Percentiles rank a stretch among this genome's conserved stretches.
Evolutionary conservation across 140 eudicot species (phyloP).

Genomic region (Stevia rebaudiana): DNA sequence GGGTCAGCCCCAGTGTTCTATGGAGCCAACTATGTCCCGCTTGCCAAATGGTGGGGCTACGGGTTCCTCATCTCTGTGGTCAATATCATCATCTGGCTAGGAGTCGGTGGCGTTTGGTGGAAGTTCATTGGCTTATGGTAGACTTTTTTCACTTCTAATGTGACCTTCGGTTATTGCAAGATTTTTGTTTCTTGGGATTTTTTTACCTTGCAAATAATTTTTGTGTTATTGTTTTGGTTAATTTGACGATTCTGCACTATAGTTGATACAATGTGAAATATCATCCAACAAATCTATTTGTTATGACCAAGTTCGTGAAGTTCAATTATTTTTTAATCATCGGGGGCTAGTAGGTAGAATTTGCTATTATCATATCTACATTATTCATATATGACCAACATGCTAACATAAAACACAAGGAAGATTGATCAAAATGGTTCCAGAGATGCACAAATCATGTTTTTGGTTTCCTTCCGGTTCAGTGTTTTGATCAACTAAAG

Average conservation of each 20-base stretch:
- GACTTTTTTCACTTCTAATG: conserved; percentile 1
- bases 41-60: conserved; percentile 96
- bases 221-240: not conserved
- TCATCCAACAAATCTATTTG: not conserved
- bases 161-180: not conserved
- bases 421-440: no score
- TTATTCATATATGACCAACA: no score
- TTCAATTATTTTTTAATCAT: not conserved
- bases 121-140: conserved; percentile 90
- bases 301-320: not conserved
- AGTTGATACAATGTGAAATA: not conserved
- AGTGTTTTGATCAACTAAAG: no score
- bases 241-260: not conserved
- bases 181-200: not conserved
- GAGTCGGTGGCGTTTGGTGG: conserved; percentile 99
- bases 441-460: no score
- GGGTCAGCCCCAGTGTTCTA: conserved; percentile 98
- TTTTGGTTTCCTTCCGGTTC: no score
- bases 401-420: no score
- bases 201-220: not conserved
- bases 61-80: conserved; percentile 82
- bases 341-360: not conserved
- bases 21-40: conserved; percentile 91
- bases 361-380: no score
- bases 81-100: conserved; percentile 91